Percentiles rank a stretch among this genome's conserved stretches.
These are phyloP conservation scores for Zostera marina DNA, from an alignment of 116 monocot species.

Conservation along the genomic window DNA sequence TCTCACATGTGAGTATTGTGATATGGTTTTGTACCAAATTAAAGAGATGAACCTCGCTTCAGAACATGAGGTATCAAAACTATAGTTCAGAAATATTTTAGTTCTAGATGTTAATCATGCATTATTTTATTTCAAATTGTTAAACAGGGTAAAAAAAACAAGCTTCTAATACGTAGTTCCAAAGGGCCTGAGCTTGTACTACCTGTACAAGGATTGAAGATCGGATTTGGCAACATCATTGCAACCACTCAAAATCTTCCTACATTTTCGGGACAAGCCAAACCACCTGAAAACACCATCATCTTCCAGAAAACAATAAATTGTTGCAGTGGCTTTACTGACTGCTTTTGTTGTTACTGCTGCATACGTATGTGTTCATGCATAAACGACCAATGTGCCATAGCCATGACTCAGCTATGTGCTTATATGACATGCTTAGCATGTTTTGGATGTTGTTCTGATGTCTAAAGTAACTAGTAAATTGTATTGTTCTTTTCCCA, in stretches of 20 bases:
- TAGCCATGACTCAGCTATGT: constrained; percentile 41
- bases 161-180: constrained; percentile 17
- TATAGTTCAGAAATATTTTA: neutral
- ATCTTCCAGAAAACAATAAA: constrained; percentile 31
- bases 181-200: constrained; percentile 9
- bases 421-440: constrained; percentile 49
- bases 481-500: no score
- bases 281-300: constrained; percentile 14
- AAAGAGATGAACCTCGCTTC: neutral
- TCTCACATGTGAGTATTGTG: neutral
- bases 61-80: neutral
- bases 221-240: constrained; percentile 58
- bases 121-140: neutral
- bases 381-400: constrained; percentile 45
- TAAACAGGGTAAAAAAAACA: constrained; percentile 29
- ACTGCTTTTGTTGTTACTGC: constrained; percentile 72
- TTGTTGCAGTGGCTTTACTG: constrained; percentile 39
- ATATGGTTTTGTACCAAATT: neutral
- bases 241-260: constrained; percentile 64
- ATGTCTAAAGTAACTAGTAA: constrained; percentile 14
- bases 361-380: constrained; percentile 37
- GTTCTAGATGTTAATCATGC: neutral
- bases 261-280: constrained; percentile 21
- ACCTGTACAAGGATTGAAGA: constrained; percentile 7
- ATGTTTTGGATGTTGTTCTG: constrained; percentile 52